Base-by-base conservation (phyloP, 1,284 basidiomycete species). In the Ganoderma sinense region DNA sequence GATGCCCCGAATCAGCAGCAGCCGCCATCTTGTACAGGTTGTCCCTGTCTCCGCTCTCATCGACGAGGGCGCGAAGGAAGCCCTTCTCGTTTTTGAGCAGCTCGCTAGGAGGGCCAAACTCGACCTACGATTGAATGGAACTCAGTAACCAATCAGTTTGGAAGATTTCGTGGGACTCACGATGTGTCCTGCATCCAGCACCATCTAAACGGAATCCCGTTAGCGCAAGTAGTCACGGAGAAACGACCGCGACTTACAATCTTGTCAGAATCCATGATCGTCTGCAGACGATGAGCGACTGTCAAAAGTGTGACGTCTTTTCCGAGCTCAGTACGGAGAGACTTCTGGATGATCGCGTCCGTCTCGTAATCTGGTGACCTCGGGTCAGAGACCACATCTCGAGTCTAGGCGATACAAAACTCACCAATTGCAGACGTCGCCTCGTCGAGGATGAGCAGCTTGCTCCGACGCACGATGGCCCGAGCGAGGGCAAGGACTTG, bases 281-380 rank as follows among this genome's bases (percentile, higher is more conserved):
- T 92, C 74, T 91, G 90, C 14, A 93, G 80, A 45, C 91, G 86
- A 78, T 92, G 91, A 1, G 91, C 91, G 61, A 92, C 83, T 13
- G 89, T 91, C 59, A 92, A 84, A 4, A 92, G 77, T 0, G 89
- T 92, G 8, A 87, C 86, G 69, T 88, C 88, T 3, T 81, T 78
- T 13, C 79, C 82, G 36, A 91, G 82, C 73, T 88, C 85, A 60
- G 82, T 83, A 13, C 89, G 82, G 53, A 91, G 81, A 4, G 89
- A 87, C 1, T 81, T 80, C 78, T 91, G 89, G 61, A 91, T 90
- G 71, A 89, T 80, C 0, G 85, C 72, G 69, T 91, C 88, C 4
- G 88, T 91, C 73, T 86, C 84, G 72, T 89, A 87, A 75, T 91
- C 89, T 59, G n/a, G 48, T 10, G 0, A 4, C 16, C 20, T 6